These are phyloP conservation scores for Yamadazyma sp. DNA, from an alignment of 1,139 yeast species.

Conservation along the genomic window DNA sequence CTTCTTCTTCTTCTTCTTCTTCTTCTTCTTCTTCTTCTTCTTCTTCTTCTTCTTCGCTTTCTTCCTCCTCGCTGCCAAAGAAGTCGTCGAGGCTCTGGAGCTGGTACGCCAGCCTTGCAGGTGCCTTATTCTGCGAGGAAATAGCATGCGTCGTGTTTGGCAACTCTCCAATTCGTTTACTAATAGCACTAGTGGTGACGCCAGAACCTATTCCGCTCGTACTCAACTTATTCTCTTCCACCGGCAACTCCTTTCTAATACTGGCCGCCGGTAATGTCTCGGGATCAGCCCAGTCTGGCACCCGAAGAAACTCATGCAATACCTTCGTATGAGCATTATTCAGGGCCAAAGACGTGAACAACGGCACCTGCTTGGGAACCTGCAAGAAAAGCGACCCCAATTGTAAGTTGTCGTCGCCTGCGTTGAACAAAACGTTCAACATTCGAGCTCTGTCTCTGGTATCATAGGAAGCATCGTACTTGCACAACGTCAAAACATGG, in stretches of 20 bases:
- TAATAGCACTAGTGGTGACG: constrained; percentile 17
- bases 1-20: constrained; percentile 4
- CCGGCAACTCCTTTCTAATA: constrained; percentile 35
- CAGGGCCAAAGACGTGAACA: constrained; percentile 8
- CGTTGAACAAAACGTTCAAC: constrained; percentile 51
- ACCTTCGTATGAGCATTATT: constrained; percentile 14
- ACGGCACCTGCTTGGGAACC: constrained; percentile 75
- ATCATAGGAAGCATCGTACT: constrained; percentile 75
- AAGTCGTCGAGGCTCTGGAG: constrained; percentile 85
- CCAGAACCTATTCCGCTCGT: constrained; percentile 6
- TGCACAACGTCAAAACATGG: constrained; percentile 61
- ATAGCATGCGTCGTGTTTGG: constrained; percentile 26
- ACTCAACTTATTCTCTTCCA: constrained; percentile 25
- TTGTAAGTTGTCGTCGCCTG: constrained; percentile 36
- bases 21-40: constrained; percentile 8
- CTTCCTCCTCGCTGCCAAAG: constrained; percentile 57
- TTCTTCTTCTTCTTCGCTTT: constrained; percentile 23
- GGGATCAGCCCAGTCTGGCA: constrained; percentile 37
- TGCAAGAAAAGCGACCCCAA: constrained; percentile 78
- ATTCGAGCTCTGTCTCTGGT: constrained; percentile 84
- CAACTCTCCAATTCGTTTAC: constrained; percentile 20
- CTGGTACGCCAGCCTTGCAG: constrained; percentile 40
- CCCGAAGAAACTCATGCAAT: constrained; percentile 25
- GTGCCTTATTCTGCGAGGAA: constrained; percentile 21
- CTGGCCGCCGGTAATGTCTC: constrained; percentile 31